Evolutionary conservation across 495 filamentous ascomycete genomes (phyloP).

Genomic region (Chaetomium tenue): DNA sequence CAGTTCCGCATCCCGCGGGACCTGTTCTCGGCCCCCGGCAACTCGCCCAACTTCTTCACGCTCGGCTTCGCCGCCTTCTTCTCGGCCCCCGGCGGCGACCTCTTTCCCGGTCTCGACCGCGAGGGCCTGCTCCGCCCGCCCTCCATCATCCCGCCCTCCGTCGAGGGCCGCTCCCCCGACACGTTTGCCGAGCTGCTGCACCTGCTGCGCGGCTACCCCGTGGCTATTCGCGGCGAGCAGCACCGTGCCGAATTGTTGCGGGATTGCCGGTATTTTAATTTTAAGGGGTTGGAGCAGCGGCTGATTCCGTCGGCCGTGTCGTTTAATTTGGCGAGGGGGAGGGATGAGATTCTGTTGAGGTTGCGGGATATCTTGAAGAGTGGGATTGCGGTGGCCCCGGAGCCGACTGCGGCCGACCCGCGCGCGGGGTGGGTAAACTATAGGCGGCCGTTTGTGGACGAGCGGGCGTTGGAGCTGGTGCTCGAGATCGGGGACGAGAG

Average conservation of each 20-base stretch:
- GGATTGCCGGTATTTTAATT: conserved; percentile 90
- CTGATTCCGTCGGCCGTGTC: conserved; percentile 76
- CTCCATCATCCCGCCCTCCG: conserved; percentile 74
- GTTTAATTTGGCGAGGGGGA: conserved; percentile 65
- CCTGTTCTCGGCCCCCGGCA: conserved; percentile 73
- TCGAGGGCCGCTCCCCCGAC: conserved; percentile 76
- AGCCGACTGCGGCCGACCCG: conserved; percentile 41
- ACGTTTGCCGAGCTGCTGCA: conserved; percentile 83
- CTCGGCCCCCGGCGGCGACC: conserved; percentile 65
- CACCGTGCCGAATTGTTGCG: conserved; percentile 78
- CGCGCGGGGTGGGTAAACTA: conserved; percentile 68
- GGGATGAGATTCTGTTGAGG: conserved; percentile 75
- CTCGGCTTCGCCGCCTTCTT: conserved; percentile 92
- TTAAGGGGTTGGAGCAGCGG: conserved; percentile 86
- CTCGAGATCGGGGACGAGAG: conserved; percentile 73
- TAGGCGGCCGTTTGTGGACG: conserved; percentile 78
- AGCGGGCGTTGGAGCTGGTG: conserved; percentile 67
- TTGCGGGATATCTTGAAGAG: conserved; percentile 84
- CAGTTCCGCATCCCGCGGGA: conserved; percentile 90
- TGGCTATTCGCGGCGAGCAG: conserved; percentile 70
- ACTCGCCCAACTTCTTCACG: conserved; percentile 93
- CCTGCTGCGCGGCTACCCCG: conserved; percentile 80
- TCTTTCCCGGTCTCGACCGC: conserved; percentile 83
- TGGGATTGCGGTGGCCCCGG: conserved; percentile 64
- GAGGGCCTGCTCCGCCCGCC: conserved; percentile 84